These are phyloP conservation scores for Rhizopus delemar DNA, from an alignment of 371 early-diverging fungal species.

Conservation along the genomic window DNA sequence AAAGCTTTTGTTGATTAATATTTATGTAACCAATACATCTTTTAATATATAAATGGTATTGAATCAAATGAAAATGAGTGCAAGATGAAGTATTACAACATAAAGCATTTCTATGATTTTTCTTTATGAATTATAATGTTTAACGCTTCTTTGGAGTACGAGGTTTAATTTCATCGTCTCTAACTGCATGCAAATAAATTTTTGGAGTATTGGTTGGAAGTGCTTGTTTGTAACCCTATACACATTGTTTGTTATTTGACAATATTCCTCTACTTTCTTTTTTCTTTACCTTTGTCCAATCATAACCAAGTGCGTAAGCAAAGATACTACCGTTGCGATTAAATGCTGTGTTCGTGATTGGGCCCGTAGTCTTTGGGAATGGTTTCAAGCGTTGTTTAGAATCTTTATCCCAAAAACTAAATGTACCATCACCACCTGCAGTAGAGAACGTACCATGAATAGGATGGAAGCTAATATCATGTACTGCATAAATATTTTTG, in stretches of 20 bases:
- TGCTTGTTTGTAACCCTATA: conserved; percentile 58
- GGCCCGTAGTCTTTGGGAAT: conserved; percentile 58
- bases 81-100: no score
- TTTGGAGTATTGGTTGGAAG: conserved; percentile 52
- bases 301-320: conserved; percentile 94
- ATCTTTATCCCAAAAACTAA: conserved; percentile 96
- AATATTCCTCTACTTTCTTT: background rate
- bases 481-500: conserved; percentile 77
- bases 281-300: conserved; percentile 90
- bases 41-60: no score
- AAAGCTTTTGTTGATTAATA: no score
- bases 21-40: no score
- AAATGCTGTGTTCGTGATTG: conserved; percentile 82
- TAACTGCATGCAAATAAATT: conserved; percentile 74
- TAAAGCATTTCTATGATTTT: no score
- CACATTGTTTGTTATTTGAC: no score
- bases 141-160: conserved; percentile 60
- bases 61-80: no score
- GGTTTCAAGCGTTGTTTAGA: conserved; percentile 83
- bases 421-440: conserved; percentile 89
- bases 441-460: conserved; percentile 89
- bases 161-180: conserved; percentile 83
- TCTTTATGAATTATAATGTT: conserved; percentile 1
- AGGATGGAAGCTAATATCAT: conserved; percentile 86
- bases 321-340: conserved; percentile 87